These are phyloP conservation scores for Starmerella apicola DNA, from an alignment of 805 yeast genomes.

Conservation along the genomic window DNA sequence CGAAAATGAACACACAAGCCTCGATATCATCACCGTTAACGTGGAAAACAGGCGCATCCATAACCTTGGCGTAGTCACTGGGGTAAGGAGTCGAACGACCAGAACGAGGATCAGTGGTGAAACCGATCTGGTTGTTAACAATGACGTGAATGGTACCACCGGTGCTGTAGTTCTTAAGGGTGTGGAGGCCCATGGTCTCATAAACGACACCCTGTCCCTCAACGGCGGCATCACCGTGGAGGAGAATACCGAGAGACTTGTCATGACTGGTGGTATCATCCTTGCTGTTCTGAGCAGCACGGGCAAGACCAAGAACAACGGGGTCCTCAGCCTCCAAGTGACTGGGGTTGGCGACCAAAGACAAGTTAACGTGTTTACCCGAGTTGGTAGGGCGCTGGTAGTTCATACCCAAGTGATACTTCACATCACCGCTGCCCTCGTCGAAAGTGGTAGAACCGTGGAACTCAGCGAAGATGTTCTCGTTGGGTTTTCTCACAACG, in stretches of 20 bases:
- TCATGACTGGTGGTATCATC: conserved; percentile 60
- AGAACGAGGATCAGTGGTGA: conserved; percentile 96
- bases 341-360: conserved; percentile 96
- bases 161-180: conserved; percentile 87
- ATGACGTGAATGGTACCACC: conserved; percentile 98
- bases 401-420: conserved; percentile 98
- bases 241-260: conserved; percentile 81
- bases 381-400: conserved; percentile 98
- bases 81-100: conserved; percentile 98
- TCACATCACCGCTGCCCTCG: conserved; percentile 98
- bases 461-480: conserved; percentile 92
- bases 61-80: conserved; percentile 90
- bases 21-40: conserved; percentile 98
- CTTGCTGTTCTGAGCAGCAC: conserved; percentile 89
- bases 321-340: conserved; percentile 99
- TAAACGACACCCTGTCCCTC: conserved; percentile 98
- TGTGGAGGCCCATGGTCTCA: conserved; percentile 92
- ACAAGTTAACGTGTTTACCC: conserved; percentile 89
- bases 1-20: conserved; percentile 79
- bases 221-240: conserved; percentile 99
- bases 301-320: conserved; percentile 93
- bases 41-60: conserved; percentile 98
- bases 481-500: conserved; percentile 97
- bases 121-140: conserved; percentile 97
- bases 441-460: conserved; percentile 80